A percentile compares a stretch with the other conserved stretches of the same genome.
These are phyloP conservation scores for Macaranga tanarius DNA, from an alignment of 441 rosid genomes.

Conservation along the genomic window DNA sequence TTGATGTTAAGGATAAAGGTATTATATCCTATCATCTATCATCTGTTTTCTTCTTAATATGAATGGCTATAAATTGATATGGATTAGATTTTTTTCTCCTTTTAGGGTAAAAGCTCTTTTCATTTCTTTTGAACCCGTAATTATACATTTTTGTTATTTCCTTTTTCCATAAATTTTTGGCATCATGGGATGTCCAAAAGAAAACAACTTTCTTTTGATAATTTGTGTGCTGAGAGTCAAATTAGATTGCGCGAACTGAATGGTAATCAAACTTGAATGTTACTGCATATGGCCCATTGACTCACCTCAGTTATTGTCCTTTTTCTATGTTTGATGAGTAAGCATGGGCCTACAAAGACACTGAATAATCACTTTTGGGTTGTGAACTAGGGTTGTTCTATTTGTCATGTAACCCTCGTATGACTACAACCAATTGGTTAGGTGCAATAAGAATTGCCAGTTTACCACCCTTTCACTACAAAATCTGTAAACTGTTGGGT, in stretches of 20 bases:
- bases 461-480: not conserved
- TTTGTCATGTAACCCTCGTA: not conserved
- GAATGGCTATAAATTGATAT: not conserved
- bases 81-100: constrained; percentile 7
- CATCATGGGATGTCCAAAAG: not conserved
- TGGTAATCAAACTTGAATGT: not conserved
- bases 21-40: constrained; percentile 15
- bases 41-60: not conserved
- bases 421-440: not conserved
- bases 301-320: not conserved
- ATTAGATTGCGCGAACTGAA: not conserved
- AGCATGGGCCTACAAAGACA: too few species aligned
- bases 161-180: not conserved
- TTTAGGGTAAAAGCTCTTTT: not conserved
- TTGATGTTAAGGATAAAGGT: constrained; percentile 97
- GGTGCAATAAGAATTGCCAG: not conserved
- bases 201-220: not conserved
- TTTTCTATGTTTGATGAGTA: not conserved
- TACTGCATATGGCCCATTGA: not conserved
- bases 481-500: constrained; percentile 1
- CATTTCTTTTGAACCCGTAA: not conserved
- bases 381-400: constrained; percentile 1
- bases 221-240: not conserved
- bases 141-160: not conserved
- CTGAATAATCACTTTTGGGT: not conserved